phyloP scores from a whole-genome alignment of 2,329 filamentous ascomycete genomes.

The Leptoxyphium fumago region DNA sequence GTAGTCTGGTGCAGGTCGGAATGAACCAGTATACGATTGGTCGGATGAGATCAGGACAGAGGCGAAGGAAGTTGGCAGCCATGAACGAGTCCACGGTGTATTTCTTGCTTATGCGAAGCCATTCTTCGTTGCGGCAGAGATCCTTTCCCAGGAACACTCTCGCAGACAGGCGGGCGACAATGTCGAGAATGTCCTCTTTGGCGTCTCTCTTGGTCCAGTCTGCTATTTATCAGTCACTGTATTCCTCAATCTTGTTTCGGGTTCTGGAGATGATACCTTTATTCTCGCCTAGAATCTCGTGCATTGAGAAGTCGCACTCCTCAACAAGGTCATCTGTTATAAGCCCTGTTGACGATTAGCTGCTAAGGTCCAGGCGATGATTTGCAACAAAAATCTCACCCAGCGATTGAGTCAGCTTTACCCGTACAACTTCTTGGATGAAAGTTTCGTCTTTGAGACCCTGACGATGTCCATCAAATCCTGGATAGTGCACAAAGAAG shows the following conservation, averaged over 20 bases:
- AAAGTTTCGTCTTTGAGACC: slow-evolving; percentile 6
- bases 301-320: slow-evolving; percentile 9
- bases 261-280: too few species aligned
- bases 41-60: slow-evolving; percentile 21
- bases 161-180: slow-evolving; percentile 26
- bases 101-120: slow-evolving; percentile 20
- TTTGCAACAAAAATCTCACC: neutral
- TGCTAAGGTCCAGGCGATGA: neutral
- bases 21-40: slow-evolving; percentile 22
- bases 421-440: slow-evolving; percentile 8
- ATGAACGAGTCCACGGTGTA: slow-evolving; percentile 24
- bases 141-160: slow-evolving; percentile 26
- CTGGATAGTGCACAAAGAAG: slow-evolving; percentile 5
- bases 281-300: slow-evolving; percentile 9
- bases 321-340: slow-evolving; percentile 12
- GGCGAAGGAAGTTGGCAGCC: slow-evolving; percentile 19
- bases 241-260: too few species aligned
- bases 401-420: slow-evolving; percentile 13
- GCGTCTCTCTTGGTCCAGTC: slow-evolving; percentile 10
- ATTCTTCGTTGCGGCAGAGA: slow-evolving; percentile 24
- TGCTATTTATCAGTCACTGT: too few species aligned
- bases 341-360: slow-evolving; percentile 1
- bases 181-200: slow-evolving; percentile 14
- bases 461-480: slow-evolving; percentile 5
- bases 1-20: slow-evolving; percentile 21